Percentiles rank a stretch among this genome's conserved stretches.
phyloP scores from a whole-genome alignment of 2,329 filamentous ascomycete genomes.

The Zelopaecilomyces penicillatus region DNA sequence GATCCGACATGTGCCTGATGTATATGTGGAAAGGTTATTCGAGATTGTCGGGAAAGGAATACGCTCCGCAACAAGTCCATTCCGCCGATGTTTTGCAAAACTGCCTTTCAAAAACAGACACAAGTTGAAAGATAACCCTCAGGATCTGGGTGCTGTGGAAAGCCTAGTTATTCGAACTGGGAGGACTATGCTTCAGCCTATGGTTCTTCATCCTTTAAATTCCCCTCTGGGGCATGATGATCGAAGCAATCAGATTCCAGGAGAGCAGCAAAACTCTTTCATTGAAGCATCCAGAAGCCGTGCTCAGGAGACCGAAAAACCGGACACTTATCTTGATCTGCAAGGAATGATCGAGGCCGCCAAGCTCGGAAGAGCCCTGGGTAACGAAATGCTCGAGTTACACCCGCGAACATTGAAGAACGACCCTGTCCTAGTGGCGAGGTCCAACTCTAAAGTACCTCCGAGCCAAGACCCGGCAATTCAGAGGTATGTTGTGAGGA shows the following conservation, averaged over 20 bases:
- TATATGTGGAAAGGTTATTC: constrained; percentile 22
- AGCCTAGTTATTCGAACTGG: constrained; percentile 9
- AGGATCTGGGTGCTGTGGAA: constrained; percentile 18
- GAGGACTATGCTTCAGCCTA: neutral
- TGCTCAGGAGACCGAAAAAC: constrained; percentile 2
- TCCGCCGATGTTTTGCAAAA: constrained; percentile 13
- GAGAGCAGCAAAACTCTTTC: neutral
- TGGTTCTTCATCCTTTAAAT: neutral
- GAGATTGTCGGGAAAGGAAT: constrained; percentile 12
- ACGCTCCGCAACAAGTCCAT: constrained; percentile 13
- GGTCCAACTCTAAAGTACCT: constrained; percentile 21
- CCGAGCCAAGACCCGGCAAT: constrained; percentile 32
- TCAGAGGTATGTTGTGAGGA: constrained; percentile 18
- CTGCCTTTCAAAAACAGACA: constrained; percentile 18
- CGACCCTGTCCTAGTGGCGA: constrained; percentile 27
- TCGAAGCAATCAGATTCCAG: neutral
- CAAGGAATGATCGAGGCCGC: constrained; percentile 23
- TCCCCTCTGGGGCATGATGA: neutral
- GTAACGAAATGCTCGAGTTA: constrained; percentile 27
- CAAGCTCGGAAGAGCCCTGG: constrained; percentile 16
- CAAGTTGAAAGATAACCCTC: constrained; percentile 10
- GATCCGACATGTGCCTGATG: constrained; percentile 33
- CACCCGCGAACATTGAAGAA: constrained; percentile 32
- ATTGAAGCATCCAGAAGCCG: neutral
- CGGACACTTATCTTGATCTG: constrained; percentile 25